phyloP scores from a whole-genome alignment of 495 filamentous ascomycete genomes.

The Penicillium nucicola region DNA sequence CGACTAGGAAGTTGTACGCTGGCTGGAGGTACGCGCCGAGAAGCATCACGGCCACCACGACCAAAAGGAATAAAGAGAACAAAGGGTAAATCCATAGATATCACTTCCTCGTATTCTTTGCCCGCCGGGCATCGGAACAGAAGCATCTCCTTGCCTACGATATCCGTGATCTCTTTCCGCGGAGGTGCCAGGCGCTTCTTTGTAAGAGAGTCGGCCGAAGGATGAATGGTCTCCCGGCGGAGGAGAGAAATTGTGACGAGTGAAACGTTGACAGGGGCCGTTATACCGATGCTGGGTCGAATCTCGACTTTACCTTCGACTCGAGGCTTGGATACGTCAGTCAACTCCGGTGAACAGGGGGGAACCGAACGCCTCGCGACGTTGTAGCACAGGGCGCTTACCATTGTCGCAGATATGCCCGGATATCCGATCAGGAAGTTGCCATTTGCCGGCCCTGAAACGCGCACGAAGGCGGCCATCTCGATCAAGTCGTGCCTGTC shows the following conservation, averaged over 20 bases:
- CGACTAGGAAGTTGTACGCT: conserved; percentile 87
- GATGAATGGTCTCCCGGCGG: conserved; percentile 93
- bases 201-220: conserved; percentile 86
- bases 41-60: conserved; percentile 81
- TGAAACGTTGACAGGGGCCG: conserved; percentile 84
- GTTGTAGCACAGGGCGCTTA: conserved; percentile 43
- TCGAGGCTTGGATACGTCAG: conserved; percentile 60
- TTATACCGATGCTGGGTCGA: conserved; percentile 75
- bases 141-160: conserved; percentile 93
- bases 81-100: conserved; percentile 97
- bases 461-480: conserved; percentile 91
- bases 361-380: background rate
- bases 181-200: conserved; percentile 91
- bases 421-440: conserved; percentile 96
- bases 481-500: conserved; percentile 38
- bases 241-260: conserved; percentile 93
- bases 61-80: conserved; percentile 96
- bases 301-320: conserved; percentile 99
- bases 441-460: conserved; percentile 95
- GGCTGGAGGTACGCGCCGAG: conserved; percentile 84
- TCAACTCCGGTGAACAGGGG: conserved; percentile 1
- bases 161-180: conserved; percentile 83
- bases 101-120: conserved; percentile 79
- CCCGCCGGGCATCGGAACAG: conserved; percentile 82
- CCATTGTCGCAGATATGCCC: conserved; percentile 95